phyloP scores from a whole-genome alignment of 1,284 basidiomycete species.

The Microbotryum lychnidis-dioicae region DNA sequence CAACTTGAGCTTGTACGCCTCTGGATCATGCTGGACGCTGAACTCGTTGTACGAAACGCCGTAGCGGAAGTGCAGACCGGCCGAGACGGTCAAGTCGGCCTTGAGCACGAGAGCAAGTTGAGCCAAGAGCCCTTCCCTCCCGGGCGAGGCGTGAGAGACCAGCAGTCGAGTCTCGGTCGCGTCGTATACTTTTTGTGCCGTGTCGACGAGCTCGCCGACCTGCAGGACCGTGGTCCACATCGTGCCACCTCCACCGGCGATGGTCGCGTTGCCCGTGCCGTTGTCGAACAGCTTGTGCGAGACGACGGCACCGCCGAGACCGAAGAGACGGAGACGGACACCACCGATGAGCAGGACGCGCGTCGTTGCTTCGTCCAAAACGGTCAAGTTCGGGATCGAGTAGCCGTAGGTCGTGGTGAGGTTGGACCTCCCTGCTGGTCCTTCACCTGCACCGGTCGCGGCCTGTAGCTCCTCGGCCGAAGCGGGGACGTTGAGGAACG shows the following conservation, averaged over 20 bases:
- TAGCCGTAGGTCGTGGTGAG: constrained; percentile 23
- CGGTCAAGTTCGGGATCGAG: constrained; percentile 62
- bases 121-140: constrained; percentile 83
- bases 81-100: constrained; percentile 88
- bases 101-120: constrained; percentile 85
- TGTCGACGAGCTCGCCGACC: constrained; percentile 95
- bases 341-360: constrained; percentile 85
- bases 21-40: constrained; percentile 80
- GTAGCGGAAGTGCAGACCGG: constrained; percentile 95
- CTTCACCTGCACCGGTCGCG: constrained; percentile 1
- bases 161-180: constrained; percentile 87
- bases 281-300: constrained; percentile 97
- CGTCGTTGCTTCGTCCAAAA: constrained; percentile 91
- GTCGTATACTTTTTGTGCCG: constrained; percentile 88
- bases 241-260: constrained; percentile 93
- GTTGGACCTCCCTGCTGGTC: neutral
- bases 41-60: constrained; percentile 96
- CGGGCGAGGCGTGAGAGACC: constrained; percentile 84
- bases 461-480: neutral
- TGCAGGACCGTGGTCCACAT: constrained; percentile 99
- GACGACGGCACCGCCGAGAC: constrained; percentile 90
- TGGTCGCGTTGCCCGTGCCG: constrained; percentile 86
- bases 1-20: constrained; percentile 79
- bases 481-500: constrained; percentile 15
- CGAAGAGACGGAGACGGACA: constrained; percentile 83